Evolutionary conservation across 495 filamentous ascomycete genomes (phyloP).

Genomic region (Daldinia grandis): DNA sequence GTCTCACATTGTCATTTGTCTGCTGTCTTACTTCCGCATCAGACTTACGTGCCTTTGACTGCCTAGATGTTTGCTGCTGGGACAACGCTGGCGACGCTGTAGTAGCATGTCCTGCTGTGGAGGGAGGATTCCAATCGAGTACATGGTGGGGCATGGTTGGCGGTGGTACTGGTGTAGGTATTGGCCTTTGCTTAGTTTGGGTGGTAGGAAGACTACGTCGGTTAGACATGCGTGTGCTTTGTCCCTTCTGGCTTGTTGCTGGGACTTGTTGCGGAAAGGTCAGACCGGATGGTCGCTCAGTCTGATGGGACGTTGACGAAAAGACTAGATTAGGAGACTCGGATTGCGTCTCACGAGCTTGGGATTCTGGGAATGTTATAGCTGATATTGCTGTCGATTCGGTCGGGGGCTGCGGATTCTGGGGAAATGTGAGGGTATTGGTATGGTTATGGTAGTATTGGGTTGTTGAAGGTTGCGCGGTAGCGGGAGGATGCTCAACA

Average conservation of each 20-base stretch:
- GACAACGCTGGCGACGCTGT: constrained; percentile 25
- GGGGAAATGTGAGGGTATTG: constrained; percentile 25
- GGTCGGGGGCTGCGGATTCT: constrained; percentile 17
- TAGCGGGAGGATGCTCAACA: constrained; percentile 22
- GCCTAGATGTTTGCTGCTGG: constrained; percentile 30
- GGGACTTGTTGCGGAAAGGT: constrained; percentile 9
- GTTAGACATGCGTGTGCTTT: constrained; percentile 13
- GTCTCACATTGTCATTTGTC: constrained; percentile 20
- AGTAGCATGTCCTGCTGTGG: constrained; percentile 13
- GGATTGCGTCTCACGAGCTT: constrained; percentile 16
- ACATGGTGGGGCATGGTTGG: constrained; percentile 25
- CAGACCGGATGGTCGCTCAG: constrained; percentile 4
- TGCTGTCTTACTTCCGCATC: constrained; percentile 27
- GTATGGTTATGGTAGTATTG: constrained; percentile 32
- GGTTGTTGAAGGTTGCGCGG: constrained; percentile 13
- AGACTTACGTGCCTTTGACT: constrained; percentile 36
- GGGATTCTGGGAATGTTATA: constrained; percentile 37
- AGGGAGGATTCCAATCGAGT: constrained; percentile 34
- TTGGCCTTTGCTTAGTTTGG: constrained; percentile 35
- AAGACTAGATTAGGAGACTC: constrained; percentile 23
- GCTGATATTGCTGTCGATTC: constrained; percentile 19
- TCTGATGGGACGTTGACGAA: constrained; percentile 18
- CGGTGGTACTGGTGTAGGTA: constrained; percentile 29
- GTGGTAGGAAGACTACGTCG: constrained; percentile 38
- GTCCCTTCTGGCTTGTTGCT: constrained; percentile 15